Percentiles rank a stretch among this genome's conserved stretches.
Conservation (phyloP, 306 rosid genomes). For the Cotoneaster glaucophyllus region DNA sequence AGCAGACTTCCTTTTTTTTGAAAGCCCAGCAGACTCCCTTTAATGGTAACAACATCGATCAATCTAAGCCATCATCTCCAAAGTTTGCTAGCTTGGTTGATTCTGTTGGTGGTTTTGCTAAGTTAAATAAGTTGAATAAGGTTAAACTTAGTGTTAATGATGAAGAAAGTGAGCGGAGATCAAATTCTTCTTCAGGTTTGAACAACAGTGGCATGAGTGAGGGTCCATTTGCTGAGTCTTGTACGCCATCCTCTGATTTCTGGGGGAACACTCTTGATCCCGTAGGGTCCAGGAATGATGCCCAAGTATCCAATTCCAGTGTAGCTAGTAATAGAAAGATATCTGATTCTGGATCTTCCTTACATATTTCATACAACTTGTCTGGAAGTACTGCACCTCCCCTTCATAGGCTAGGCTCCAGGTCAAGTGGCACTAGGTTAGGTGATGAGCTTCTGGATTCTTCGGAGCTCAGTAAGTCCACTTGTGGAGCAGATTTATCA, state of each 20-base stretch:
- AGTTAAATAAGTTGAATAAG: constrained; percentile 32
- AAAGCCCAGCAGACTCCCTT: constrained; percentile 16
- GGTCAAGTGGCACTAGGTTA: constrained; percentile 19
- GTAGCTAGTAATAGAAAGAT: constrained; percentile 20
- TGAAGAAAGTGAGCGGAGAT: constrained; percentile 23
- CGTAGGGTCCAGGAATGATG: constrained; percentile 20
- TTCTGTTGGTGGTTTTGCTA: constrained; percentile 43
- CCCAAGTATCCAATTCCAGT: constrained; percentile 17
- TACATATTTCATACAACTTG: constrained; percentile 28
- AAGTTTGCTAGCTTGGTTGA: constrained; percentile 70
- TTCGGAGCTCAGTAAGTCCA: constrained; percentile 15
- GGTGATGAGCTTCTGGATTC: constrained; percentile 24
- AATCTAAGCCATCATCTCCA: constrained; percentile 56
- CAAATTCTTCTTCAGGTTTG: constrained; percentile 24
- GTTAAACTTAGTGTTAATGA: constrained; percentile 22
- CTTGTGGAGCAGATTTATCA: constrained; percentile 23
- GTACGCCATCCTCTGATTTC: constrained; percentile 48
- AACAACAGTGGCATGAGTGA: constrained; percentile 7
- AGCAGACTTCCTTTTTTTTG: constrained; percentile 13
- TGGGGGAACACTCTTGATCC: constrained; percentile 54
- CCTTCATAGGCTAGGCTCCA: constrained; percentile 28
- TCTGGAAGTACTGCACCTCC: constrained; percentile 24
- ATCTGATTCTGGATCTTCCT: constrained; percentile 34
- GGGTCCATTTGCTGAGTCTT: constrained; percentile 31
- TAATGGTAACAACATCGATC: constrained; percentile 21